A percentile compares a stretch with the other conserved stretches of the same genome.
phyloP scores from a whole-genome alignment of 495 filamentous ascomycete genomes.

The Aspergillus bertholletiae region DNA sequence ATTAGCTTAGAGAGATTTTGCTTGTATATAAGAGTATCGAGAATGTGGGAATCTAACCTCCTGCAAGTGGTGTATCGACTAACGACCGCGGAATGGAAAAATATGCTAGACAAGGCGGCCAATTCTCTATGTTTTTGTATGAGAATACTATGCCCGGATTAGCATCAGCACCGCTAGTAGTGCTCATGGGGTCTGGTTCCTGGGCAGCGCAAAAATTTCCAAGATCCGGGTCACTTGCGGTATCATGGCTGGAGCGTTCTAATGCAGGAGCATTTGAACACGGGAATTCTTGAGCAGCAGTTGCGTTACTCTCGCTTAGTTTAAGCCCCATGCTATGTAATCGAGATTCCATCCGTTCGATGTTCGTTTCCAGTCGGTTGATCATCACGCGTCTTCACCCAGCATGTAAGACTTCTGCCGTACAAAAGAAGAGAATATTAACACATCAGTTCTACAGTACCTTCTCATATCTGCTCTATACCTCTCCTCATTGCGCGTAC shows the following conservation, averaged over 20 bases:
- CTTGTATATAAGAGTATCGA: background rate
- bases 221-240: background rate
- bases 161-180: background rate
- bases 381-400: constrained; percentile 7
- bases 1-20: background rate
- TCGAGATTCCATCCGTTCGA: constrained; percentile 10
- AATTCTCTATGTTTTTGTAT: background rate
- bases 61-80: background rate
- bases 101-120: background rate
- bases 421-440: background rate
- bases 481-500: background rate
- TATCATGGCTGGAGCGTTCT: background rate
- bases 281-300: background rate
- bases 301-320: background rate
- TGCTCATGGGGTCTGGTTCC: background rate
- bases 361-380: constrained; percentile 10
- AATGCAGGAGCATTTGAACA: background rate
- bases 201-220: background rate
- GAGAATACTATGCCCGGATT: background rate
- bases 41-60: constrained; percentile 2
- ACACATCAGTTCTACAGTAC: background rate
- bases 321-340: constrained; percentile 3
- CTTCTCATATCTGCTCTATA: constrained; percentile 1
- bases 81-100: constrained; percentile 14
- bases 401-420: background rate